Evolutionary conservation across 2,329 filamentous ascomycete genomes (phyloP), one percentile per base, ranked within the genome.

Genomic region (Lojkania enalia): DNA sequence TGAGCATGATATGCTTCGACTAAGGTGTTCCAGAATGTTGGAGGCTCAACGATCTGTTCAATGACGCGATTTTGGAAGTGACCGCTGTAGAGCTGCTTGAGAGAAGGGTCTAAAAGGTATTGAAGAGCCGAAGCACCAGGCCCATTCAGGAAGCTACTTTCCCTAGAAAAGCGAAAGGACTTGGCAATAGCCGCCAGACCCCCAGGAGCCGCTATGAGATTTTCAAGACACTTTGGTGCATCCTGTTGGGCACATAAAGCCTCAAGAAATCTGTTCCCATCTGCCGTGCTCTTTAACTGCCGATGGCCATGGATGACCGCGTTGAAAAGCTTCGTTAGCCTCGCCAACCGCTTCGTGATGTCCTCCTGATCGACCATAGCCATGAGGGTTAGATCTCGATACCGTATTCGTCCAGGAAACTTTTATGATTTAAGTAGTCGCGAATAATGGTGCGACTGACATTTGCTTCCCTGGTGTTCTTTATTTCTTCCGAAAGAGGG

Each of bases 1-100:
- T 51, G 49, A 5, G 56, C 35, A 20, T 58, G 31, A 20, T 66
- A 55, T 3, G 61, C 58, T 0, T 64, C 47, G 14, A 78, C 30
- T 2, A 82, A 55, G 0, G 72, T 70, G 13, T 72, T 70, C 82
- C 82, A 85, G 11, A 84, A 70, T 0, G 76, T 77, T 0, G 75
- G 74, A 0, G 82, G 82, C 1, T 79, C 66, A 1, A 78, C 61
- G 2, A 84, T 66, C 1, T 67, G 63, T 0, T 70, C 48, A 1
- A 83, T 57, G 2, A 84, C 36, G 12, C 73, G 65, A 21, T 69
- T 64, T 2, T 84, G 64, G 29, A 81, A 71, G 11, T 75, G 67
- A 0, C 81, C 81, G 39, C 72, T 71, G 42, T 72, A 76, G 2
- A 82, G 55, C 20, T 72, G 64, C 47, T 78, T 79, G 35, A 83